Evolutionary conservation across 352 stramenopile genomes (phyloP), one percentile per base, ranked within the genome.

Genomic region (Blastocystis sp.): DNA sequence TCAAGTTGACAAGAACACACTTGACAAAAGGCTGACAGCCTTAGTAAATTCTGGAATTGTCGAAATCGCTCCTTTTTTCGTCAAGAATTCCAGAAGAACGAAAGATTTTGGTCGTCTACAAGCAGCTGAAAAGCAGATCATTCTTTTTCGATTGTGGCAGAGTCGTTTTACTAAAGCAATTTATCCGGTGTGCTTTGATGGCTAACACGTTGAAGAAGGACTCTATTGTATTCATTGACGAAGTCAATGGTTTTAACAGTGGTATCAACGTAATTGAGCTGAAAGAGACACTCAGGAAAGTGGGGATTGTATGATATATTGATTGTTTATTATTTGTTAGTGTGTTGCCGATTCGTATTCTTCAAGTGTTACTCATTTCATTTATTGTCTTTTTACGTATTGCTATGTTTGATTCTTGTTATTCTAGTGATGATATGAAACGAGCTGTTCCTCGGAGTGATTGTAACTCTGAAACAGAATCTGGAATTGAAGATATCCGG

Each of bases 191-290:
- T 46, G 39, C 9, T 61, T 61, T 35, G 0, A 83, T 83, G 71
- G 21, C n/a, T n/a, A 83, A 39, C 52, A 54, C 43, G 32, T 27
- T 42, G 6, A 83, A 83, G 35, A 51, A 51, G 39, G 21, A 39
- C 32, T 66, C 52, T 61, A 27, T 83, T 32, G 27, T 83, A 4
- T 83, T 83, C 51, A 66, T 83, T 42, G 71, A 83, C 29, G 43
- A 57, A 29, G 58, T 83, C 42, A 56, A 61, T 83, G 71, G 71
- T 29, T 83, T 39, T 43, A 83, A 83, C 46, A 83, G 58, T 49
- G 71, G 71, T 32, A 9, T 83, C 43, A 54, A 83, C 66, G 71
- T 83, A 27, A n/a, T 67, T 14, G n/a, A 83, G 49, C 71, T 83
- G n/a, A 83, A 83, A 24, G 21, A 32, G 0, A 42, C 66, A 27